Evolutionary conservation across 2,329 filamentous ascomycete genomes (phyloP), one percentile per base, ranked within the genome.

Genomic region (Onygena corvina): DNA sequence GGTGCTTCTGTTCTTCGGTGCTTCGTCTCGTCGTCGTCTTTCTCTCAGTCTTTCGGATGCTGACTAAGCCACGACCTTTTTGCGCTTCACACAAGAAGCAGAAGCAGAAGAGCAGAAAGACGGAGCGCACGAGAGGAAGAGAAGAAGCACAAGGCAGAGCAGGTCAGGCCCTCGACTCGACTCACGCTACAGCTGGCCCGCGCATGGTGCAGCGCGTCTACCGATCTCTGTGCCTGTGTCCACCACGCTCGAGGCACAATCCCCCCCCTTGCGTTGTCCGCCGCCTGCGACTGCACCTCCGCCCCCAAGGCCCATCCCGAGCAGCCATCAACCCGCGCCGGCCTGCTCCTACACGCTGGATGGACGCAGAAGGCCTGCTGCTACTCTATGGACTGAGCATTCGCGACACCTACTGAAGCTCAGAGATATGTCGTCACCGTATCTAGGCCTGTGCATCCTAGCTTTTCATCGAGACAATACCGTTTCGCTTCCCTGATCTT

Each of bases 391-490:
- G 31, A 46, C 31, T 36, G 35, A 21, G 64, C 63, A 62, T 63
- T 55, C 62, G 69, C 68, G 67, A 66, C 66, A 64, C 61, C 62
- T 60, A 60, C 60, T 60, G 58, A 62, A 59, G 60, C 61, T 53
- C 61, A 64, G 59, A 68, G 67, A 69, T 64, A 69, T 69, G 66
- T 62, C 60, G 61, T 65, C 66, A 63, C 63, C 65, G 59, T 64
- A 63, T 67, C 63, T 62, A 60, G 62, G 59, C 61, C 64, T 66
- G 60, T 64, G 63, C 67, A 65, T 66, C 67, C 58, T 60, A 62
- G 63, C 60, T 63, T 65, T 59, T 61, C 59, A 59, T 61, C 67
- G 60, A 61, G 61, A 64, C n/a, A n/a, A n/a, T 60, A 56, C 62
- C 54, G 54, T 60, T 60, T 64, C 57, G 50, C 59, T 61, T 61